Base-by-base conservation (phyloP, 2,329 filamentous ascomycete genomes). In the Ophiostoma populinum region DNA sequence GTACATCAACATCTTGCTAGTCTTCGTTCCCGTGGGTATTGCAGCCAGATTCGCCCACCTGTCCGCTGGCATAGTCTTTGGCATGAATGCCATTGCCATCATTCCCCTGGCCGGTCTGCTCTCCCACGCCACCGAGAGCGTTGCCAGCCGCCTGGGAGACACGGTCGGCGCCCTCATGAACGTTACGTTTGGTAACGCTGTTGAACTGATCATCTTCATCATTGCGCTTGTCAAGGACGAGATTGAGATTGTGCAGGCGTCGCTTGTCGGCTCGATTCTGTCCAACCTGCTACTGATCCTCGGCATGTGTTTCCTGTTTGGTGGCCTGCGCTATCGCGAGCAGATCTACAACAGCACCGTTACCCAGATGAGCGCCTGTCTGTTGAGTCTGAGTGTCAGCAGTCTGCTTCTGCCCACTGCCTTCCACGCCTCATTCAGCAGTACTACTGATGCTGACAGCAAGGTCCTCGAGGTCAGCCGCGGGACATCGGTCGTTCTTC, bases 111-210 rank as follows among this genome's bases (percentile, higher is more conserved):
- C 85, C 8, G 80, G 76, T 8, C 74, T 92, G 61, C 63, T 93
- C 19, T 76, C 77, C 47, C 86, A 77, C 46, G 80, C 80, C 1
- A 92, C 87, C 0, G 87, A 94, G 53, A 85, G 93, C 54, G 77
- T 94, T 42, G 80, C 86, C 5, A 57, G 83, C 34, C 67, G 75
- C 35, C 77, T 76, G 0, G 85, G 86, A 32, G 85, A 94, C 53
- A 86, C 81, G 0, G 57, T 93, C 3, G 87, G 87, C 42, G 87
- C 86, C 36, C 60, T 95, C 24, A 65, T 94, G 40, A 94, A 94
- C 48, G 85, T 86, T 7, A 80, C 79, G 2, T 94, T 94, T 52
- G 86, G 85, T 59, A 92, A 92, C 49, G 83, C 83, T 4, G 82
- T 92, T 40, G 83, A 92, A 50, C 57, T 92, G 46, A 92, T 92